phyloP scores from a whole-genome alignment of 2,329 filamentous ascomycete species.

The Neobulgaria alba region DNA sequence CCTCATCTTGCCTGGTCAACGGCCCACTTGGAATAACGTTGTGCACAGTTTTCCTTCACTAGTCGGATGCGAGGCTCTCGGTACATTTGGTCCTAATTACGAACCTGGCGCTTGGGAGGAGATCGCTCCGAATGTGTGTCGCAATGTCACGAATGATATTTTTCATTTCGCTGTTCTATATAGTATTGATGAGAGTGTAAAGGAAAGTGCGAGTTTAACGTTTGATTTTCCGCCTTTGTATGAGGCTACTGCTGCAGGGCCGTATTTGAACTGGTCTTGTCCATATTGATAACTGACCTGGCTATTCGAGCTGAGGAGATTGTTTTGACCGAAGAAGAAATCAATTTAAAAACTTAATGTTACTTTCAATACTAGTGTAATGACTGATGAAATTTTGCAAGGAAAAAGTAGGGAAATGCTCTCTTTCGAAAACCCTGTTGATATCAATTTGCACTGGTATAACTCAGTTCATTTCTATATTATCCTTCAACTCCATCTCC shows the following conservation, averaged over 20 bases:
- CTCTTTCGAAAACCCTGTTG: no score
- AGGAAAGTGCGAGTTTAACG: conserved; percentile 1
- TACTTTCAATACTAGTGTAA: not conserved
- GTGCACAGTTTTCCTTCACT: not conserved
- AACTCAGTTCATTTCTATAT: no score
- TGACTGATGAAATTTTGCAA: not conserved
- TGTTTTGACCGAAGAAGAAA: not conserved
- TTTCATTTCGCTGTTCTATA: not conserved
- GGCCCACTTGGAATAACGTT: not conserved
- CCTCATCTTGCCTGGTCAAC: not conserved
- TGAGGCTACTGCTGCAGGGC: conserved; percentile 1
- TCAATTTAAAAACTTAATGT: not conserved
- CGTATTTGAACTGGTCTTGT: conserved; percentile 1
- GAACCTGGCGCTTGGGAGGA: not conserved
- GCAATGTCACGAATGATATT: not conserved
- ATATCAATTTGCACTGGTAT: no score
- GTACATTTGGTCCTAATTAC: not conserved
- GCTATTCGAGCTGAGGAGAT: not conserved
- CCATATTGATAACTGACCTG: not conserved
- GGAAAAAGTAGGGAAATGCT: no score
- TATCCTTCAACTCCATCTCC: no score
- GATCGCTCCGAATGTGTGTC: not conserved
- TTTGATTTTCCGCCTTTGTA: not conserved
- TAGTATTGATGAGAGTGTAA: conserved; percentile 1
- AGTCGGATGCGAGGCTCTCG: not conserved